These are phyloP conservation scores for Botrytis fragariae DNA, from an alignment of 2,329 filamentous ascomycete species.

Conservation along the genomic window DNA sequence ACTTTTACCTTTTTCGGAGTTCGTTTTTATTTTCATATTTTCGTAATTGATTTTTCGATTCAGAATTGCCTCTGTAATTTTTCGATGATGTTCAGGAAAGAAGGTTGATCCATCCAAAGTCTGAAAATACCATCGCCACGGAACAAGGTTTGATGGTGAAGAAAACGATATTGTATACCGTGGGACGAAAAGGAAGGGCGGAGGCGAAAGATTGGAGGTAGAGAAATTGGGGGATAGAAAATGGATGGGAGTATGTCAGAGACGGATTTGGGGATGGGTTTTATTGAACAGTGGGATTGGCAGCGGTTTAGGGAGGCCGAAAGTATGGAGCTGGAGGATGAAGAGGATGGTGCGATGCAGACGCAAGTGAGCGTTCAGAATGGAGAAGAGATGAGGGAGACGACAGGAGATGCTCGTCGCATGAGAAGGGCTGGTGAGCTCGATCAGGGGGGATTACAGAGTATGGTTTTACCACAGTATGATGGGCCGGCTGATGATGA, in stretches of 20 bases:
- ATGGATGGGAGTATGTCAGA: background rate
- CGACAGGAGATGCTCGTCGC: background rate
- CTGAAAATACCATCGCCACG: background rate
- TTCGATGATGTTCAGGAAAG: background rate
- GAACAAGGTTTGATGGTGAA: background rate
- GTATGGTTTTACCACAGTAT: background rate
- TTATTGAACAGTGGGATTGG: slow-evolving; percentile 14
- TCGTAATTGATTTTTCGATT: background rate
- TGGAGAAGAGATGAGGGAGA: background rate
- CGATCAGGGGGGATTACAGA: too few species aligned
- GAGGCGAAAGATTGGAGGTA: background rate
- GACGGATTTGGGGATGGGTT: slow-evolving; percentile 1
- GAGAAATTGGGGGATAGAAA: too few species aligned
- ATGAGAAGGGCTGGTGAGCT: background rate
- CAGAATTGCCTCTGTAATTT: background rate
- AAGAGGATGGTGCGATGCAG: background rate
- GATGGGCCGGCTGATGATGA: background rate
- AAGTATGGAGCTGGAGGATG: slow-evolving; percentile 2
- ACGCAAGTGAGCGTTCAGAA: background rate
- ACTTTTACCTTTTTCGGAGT: background rate
- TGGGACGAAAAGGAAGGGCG: background rate
- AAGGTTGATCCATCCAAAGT: background rate
- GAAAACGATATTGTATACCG: background rate
- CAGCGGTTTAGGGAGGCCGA: slow-evolving; percentile 6
- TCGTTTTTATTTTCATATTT: background rate